Conservation (phyloP, 805 yeast species). For the Debaryomyces castellii region DNA sequence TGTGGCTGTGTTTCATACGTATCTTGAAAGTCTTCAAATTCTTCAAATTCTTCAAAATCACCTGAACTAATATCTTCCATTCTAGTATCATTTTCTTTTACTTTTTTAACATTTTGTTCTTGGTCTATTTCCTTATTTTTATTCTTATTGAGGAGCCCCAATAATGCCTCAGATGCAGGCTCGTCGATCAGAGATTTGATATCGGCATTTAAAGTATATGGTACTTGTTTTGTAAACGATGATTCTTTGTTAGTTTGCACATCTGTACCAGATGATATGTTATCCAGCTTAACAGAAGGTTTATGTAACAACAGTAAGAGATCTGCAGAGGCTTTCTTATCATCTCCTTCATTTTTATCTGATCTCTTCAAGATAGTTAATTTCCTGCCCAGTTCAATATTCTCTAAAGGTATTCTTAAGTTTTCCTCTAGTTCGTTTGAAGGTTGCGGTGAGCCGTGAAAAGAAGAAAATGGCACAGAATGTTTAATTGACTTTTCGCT, state of each 20-base stretch:
- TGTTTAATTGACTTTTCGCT: neutral
- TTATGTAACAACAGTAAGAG: neutral
- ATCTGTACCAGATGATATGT: neutral
- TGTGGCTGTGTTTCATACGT: slow-evolving; percentile 24
- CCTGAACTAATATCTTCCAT: slow-evolving; percentile 15
- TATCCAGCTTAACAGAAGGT: neutral
- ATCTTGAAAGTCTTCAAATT: slow-evolving; percentile 34
- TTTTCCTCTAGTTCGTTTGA: slow-evolving; percentile 28
- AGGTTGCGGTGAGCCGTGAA: slow-evolving; percentile 12
- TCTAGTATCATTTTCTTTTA: slow-evolving; percentile 4
- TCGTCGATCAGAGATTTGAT: neutral
- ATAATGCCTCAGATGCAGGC: slow-evolving; percentile 11
- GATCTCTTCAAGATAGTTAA: slow-evolving; percentile 28
- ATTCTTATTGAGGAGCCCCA: slow-evolving; percentile 15
- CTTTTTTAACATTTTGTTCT: neutral
- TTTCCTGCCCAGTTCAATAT: slow-evolving; percentile 21
- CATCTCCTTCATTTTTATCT: slow-evolving; percentile 3
- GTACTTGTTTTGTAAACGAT: neutral
- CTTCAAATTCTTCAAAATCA: slow-evolving; percentile 22
- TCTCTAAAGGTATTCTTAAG: slow-evolving; percentile 5
- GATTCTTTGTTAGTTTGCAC: neutral
- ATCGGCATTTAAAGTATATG: neutral
- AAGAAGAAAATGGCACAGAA: neutral
- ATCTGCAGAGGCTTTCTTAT: neutral
- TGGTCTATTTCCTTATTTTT: neutral